Evolutionary conservation across 345 rosid genomes (phyloP), one percentile per base, ranked within the genome.

Genomic region (Eucalyptus cloeziana): DNA sequence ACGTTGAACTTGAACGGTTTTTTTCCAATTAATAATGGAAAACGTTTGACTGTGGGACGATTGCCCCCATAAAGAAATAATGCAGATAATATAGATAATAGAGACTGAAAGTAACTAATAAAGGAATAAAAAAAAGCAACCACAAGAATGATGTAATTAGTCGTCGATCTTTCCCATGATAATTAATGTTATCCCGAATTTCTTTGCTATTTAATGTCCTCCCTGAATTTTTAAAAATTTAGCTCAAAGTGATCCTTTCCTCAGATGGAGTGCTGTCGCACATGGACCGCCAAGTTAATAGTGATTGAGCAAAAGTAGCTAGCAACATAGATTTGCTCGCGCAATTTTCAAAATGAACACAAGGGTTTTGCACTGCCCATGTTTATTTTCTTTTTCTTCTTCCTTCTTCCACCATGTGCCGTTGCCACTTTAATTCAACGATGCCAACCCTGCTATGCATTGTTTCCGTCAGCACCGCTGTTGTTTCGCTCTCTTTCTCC

Each of bases 151-250:
- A 19, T 33, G 45, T 7, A 37, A 11, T 3, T 37, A 5, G 0
- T 71, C 3, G 4, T 37, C 2, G 14, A 6, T 37, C 44, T 2
- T 71, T 19, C 2, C 4, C 14, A 2, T 19, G 3, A 2, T 40
- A 44, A 37, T 76, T 76, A 19, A 76, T 76, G 83, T 10, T 76
- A 15, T 2, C 83, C 12, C 2, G 25, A 76, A 40, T 25, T 40
- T 76, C 4, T 76, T 71, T 40, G 8, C 1, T 11, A 21, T 40
- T 21, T 3, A 37, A 43, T 6, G 27, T 22, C 8, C 7, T 40
- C 9, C 4, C 0, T 76, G 47, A 40, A 37, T 10, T 40, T 21
- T 10, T 37, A 12, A 40, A 76, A 76, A 21, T 10, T 76, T 76
- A 40, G 0, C 27, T 21, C 30, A 7, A 76, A 0, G 14, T 76